These are phyloP conservation scores for Blastomyces gilchristii DNA, from an alignment of 2,329 filamentous ascomycete species.

Conservation along the genomic window DNA sequence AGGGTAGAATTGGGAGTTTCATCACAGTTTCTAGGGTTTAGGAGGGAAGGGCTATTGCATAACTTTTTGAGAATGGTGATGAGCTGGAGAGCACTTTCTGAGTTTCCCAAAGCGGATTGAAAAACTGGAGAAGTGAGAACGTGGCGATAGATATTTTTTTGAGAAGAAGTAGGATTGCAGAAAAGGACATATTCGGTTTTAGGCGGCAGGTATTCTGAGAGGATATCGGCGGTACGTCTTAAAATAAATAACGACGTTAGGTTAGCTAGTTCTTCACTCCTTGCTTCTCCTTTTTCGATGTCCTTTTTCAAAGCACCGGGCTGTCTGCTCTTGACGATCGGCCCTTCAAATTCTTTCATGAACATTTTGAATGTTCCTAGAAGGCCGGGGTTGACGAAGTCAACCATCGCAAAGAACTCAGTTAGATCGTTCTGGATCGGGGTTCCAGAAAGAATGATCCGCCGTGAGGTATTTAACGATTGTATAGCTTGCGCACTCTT, in stretches of 20 bases:
- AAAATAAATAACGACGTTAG: slow-evolving; percentile 57
- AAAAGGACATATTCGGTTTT: slow-evolving; percentile 60
- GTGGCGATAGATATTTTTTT: slow-evolving; percentile 51
- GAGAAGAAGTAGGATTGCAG: slow-evolving; percentile 51
- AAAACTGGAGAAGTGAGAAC: slow-evolving; percentile 58
- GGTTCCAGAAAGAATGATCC: slow-evolving; percentile 56
- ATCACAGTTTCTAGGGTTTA: slow-evolving; percentile 43
- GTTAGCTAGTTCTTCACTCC: slow-evolving; percentile 50
- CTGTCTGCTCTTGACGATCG: slow-evolving; percentile 54
- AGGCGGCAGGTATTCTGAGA: slow-evolving; percentile 54
- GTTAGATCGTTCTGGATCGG: slow-evolving; percentile 59
- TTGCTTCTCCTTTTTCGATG: slow-evolving; percentile 53
- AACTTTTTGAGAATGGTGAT: slow-evolving; percentile 65
- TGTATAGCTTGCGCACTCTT: slow-evolving; percentile 58
- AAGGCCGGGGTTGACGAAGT: slow-evolving; percentile 58
- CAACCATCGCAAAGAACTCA: slow-evolving; percentile 58
- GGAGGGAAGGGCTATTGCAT: slow-evolving; percentile 58
- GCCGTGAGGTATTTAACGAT: slow-evolving; percentile 49
- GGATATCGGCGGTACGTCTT: slow-evolving; percentile 54
- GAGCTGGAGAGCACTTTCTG: slow-evolving; percentile 54
- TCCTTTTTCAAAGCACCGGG: slow-evolving; percentile 52
- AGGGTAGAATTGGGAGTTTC: slow-evolving; percentile 41
- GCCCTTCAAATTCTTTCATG: slow-evolving; percentile 53
- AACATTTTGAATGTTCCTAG: slow-evolving; percentile 54
- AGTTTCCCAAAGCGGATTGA: slow-evolving; percentile 49